Conservation (phyloP, 2,329 filamentous ascomycete species). For the Curvularia sp. region DNA sequence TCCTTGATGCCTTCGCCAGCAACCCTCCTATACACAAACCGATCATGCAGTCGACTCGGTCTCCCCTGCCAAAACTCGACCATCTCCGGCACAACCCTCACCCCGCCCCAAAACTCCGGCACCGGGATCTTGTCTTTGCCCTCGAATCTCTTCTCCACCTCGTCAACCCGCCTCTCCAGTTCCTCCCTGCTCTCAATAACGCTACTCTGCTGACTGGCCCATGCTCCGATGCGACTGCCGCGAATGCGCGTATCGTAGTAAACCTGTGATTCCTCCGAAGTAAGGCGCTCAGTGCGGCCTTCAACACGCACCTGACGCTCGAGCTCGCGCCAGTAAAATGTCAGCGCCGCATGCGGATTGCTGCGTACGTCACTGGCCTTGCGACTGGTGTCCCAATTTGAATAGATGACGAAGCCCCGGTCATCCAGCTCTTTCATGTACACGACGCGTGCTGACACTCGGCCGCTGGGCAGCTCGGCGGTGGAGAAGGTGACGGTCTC, state of each 20-base stretch:
- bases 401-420: constrained; percentile 87
- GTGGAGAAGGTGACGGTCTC: constrained; percentile 91
- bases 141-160: constrained; percentile 77
- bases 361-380: constrained; percentile 71
- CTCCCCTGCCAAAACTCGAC: constrained; percentile 98
- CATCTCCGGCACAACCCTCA: constrained; percentile 82
- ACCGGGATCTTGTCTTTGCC: constrained; percentile 82
- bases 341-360: constrained; percentile 81
- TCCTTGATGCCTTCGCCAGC: constrained; percentile 35
- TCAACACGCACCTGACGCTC: constrained; percentile 94
- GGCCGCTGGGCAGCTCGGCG: constrained; percentile 79
- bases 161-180: constrained; percentile 78
- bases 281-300: constrained; percentile 72
- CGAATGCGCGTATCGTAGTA: constrained; percentile 73
- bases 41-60: constrained; percentile 88
- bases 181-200: constrained; percentile 73
- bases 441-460: constrained; percentile 83
- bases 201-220: constrained; percentile 88
- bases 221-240: constrained; percentile 85
- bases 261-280: constrained; percentile 71
- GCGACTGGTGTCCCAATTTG: constrained; percentile 82
- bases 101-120: constrained; percentile 92
- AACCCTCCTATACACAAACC: constrained; percentile 80
- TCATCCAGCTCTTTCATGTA: constrained; percentile 95
- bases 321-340: constrained; percentile 87